phyloP scores from a whole-genome alignment of 306 rosid genomes.

The Casuarina cunninghamiana region DNA sequence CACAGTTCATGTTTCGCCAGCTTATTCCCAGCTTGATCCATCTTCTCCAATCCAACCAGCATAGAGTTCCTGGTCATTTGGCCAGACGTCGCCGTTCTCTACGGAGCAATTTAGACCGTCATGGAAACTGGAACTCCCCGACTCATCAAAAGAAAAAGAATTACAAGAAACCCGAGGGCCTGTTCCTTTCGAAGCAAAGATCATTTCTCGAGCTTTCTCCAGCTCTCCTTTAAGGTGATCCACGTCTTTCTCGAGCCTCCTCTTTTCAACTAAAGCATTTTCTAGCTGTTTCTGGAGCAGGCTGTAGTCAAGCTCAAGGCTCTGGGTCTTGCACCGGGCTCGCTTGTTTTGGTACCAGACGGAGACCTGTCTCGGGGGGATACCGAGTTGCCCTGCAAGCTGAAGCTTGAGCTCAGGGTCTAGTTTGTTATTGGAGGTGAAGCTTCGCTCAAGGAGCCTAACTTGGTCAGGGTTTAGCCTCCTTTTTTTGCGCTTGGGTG shows the following conservation, averaged over 20 bases:
- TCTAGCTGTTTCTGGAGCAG: slow-evolving; percentile 46
- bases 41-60: slow-evolving; percentile 44
- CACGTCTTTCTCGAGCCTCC: slow-evolving; percentile 52
- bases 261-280: slow-evolving; percentile 47
- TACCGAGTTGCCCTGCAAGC: slow-evolving; percentile 53
- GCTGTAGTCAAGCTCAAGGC: slow-evolving; percentile 46
- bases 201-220: slow-evolving; percentile 38
- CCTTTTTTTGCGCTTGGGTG: slow-evolving; percentile 35
- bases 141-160: slow-evolving; percentile 31
- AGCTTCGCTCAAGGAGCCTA: slow-evolving; percentile 53
- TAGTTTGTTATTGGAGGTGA: slow-evolving; percentile 51
- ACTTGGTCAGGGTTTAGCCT: slow-evolving; percentile 59
- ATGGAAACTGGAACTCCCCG: slow-evolving; percentile 31
- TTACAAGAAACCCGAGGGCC: slow-evolving; percentile 13
- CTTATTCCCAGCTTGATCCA: slow-evolving; percentile 29
- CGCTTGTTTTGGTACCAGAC: slow-evolving; percentile 75
- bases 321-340: slow-evolving; percentile 61
- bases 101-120: slow-evolving; percentile 12
- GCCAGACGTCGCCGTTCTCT: slow-evolving; percentile 28
- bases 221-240: slow-evolving; percentile 52
- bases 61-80: slow-evolving; percentile 50
- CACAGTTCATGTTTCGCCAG: too few species aligned
- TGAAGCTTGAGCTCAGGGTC: slow-evolving; percentile 46
- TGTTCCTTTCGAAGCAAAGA: slow-evolving; percentile 27
- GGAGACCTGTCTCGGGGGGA: slow-evolving; percentile 59